phyloP scores from a whole-genome alignment of 768 basidiomycete species.

The Basidioascus undulatus region DNA sequence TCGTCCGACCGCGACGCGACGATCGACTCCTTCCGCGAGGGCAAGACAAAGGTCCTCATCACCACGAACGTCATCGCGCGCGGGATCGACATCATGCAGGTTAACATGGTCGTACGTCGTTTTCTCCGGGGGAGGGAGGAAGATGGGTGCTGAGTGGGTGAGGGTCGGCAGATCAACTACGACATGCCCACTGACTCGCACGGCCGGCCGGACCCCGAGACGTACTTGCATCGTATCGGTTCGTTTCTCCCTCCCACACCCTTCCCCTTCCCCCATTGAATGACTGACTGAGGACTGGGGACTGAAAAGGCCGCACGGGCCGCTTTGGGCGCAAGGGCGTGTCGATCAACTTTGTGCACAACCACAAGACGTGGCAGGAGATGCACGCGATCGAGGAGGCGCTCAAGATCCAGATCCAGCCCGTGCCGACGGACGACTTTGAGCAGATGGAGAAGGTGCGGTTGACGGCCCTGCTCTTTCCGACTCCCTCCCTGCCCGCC shows the following conservation, averaged over 20 bases:
- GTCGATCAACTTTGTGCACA: constrained; percentile 91
- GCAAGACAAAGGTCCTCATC: constrained; percentile 87
- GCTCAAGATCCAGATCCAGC: constrained; percentile 50
- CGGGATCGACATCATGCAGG: constrained; percentile 94
- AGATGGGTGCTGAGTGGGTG: too few species aligned
- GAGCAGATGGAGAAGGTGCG: constrained; percentile 74
- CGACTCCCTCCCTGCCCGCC: too few species aligned
- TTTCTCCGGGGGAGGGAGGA: constrained; percentile 65
- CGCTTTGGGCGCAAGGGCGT: constrained; percentile 94
- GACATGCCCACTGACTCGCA: constrained; percentile 23
- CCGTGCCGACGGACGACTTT: constrained; percentile 69
- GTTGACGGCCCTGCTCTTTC: too few species aligned
- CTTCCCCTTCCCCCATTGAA: not conserved
- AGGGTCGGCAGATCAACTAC: constrained; percentile 18
- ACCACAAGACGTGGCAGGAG: constrained; percentile 60
- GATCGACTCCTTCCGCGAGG: constrained; percentile 87
- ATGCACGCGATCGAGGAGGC: constrained; percentile 72
- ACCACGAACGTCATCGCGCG: constrained; percentile 97
- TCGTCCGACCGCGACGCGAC: constrained; percentile 67
- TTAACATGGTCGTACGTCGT: constrained; percentile 98
- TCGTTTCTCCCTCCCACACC: constrained; percentile 13
- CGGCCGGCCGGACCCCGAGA: constrained; percentile 63
- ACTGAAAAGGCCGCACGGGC: constrained; percentile 60
- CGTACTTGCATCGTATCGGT: constrained; percentile 96
- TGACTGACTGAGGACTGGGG: too few species aligned